Conservation (phyloP, 257 asterid species). For the Solanum medicagineum region DNA sequence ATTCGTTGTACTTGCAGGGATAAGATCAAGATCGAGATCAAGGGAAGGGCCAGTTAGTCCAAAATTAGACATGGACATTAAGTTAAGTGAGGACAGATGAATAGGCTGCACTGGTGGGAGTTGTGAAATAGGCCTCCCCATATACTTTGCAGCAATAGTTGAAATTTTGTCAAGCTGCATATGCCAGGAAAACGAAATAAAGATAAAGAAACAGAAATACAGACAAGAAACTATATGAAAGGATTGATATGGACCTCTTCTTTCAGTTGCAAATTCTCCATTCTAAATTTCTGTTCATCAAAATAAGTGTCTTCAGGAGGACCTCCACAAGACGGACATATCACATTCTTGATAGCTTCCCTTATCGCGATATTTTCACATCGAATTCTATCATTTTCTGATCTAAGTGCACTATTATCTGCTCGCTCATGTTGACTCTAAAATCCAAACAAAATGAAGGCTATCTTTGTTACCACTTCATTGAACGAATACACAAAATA, state of each 20-base stretch:
- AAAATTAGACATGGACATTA: slow-evolving; percentile 56
- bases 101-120: slow-evolving; percentile 80
- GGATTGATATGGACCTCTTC: slow-evolving; percentile 40
- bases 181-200: background rate
- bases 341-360: slow-evolving; percentile 69
- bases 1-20: slow-evolving; percentile 38
- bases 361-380: slow-evolving; percentile 79
- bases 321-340: slow-evolving; percentile 89
- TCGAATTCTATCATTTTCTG: slow-evolving; percentile 69
- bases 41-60: slow-evolving; percentile 62
- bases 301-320: slow-evolving; percentile 76
- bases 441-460: background rate
- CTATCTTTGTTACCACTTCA: background rate
- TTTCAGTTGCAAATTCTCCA: slow-evolving; percentile 70
- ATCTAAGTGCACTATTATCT: slow-evolving; percentile 53
- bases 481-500: background rate
- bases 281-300: slow-evolving; percentile 64
- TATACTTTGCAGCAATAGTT: slow-evolving; percentile 84
- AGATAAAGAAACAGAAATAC: background rate
- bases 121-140: slow-evolving; percentile 90
- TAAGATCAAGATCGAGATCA: slow-evolving; percentile 82
- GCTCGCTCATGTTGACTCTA: slow-evolving; percentile 88
- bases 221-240: background rate
- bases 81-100: slow-evolving; percentile 67
- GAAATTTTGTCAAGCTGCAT: slow-evolving; percentile 78